These are phyloP conservation scores for Chlamydomonas sp. DNA, from an alignment of 139 green algal genomes.

Conservation along the genomic window DNA sequence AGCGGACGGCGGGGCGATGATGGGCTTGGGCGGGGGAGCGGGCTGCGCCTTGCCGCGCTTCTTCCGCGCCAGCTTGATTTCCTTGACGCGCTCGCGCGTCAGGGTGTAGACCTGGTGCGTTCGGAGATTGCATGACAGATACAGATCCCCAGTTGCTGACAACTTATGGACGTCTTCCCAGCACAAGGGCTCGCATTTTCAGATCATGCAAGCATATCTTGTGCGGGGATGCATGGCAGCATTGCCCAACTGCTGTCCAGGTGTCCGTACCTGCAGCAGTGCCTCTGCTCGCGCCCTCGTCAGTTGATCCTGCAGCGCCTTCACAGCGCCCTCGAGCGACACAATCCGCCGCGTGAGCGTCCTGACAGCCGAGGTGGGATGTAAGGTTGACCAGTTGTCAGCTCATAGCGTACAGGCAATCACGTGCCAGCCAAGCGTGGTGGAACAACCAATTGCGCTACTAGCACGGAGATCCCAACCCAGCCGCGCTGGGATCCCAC, in stretches of 20 bases:
- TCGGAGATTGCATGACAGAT: background rate
- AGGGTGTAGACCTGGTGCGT: conserved; percentile 1
- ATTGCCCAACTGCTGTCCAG: background rate
- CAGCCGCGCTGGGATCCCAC: too few relatives aligned
- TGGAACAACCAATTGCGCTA: too few relatives aligned
- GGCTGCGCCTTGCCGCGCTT: background rate
- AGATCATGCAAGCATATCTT: too few relatives aligned
- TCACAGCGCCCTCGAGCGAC: background rate
- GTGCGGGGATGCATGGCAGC: background rate
- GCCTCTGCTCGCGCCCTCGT: conserved; percentile 10
- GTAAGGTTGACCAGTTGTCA: too few relatives aligned
- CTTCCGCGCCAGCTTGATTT: background rate
- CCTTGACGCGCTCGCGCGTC: conserved; percentile 8
- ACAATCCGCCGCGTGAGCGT: background rate
- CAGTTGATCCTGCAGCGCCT: background rate
- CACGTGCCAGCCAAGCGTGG: too few relatives aligned
- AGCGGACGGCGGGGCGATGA: background rate
- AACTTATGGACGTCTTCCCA: background rate
- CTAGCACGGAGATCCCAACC: too few relatives aligned
- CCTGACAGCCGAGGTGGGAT: background rate
- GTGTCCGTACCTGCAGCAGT: conserved; percentile 16
- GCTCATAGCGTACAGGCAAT: too few relatives aligned
- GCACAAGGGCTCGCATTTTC: background rate
- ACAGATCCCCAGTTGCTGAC: too few relatives aligned
- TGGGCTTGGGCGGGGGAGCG: conserved; percentile 11